Base-by-base conservation (phyloP, 495 filamentous ascomycete species). In the Tricharina praecox region DNA sequence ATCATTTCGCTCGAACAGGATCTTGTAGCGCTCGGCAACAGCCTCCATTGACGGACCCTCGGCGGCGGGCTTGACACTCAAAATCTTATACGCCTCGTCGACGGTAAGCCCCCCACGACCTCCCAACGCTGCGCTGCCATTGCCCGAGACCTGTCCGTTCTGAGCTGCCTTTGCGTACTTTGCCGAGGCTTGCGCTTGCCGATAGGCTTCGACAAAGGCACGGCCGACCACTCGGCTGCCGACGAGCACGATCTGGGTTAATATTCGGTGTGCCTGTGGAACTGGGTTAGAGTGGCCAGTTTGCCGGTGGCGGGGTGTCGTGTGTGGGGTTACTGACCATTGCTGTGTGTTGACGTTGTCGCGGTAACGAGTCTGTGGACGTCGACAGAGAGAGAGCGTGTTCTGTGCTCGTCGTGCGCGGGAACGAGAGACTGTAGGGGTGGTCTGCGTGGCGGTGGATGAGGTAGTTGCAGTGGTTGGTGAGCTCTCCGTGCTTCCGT, bases 31-130 rank as follows among this genome's bases (percentile, higher is more conserved):
- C 48, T 81, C 76, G 69, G 79, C 80, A 41, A 92, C 73, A 28
- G 74, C 64, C 51, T 92, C 84, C 64, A 83, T 67, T 61, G 84
- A 75, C 18, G 78, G 68, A 56, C 82, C 69, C n/a, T 77, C 83
- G 46, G 70, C 75, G 56, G 81, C 74, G 37, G 86, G 84, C 66
- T 86, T 84, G 53, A 96, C 85, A 64, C 96, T 93, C 47, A 97
- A 75, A 62, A 97, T 96, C 66, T 85, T 86, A 75, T 86, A 95
- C 8, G 90, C 92, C 67, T 97, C 90, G 53, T 93, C 87, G 44
- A 97, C 75, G 5, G 85, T 92, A 56, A 94, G 75, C 52, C 83
- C 81, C 32, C 74, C 69, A 28, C 77, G 73, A 30, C 73, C 63
- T 50, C 75, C 68, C 47, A 75, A 68, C 52, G 66, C 73, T 13